Evolutionary conservation across 1,284 basidiomycete genomes (phyloP).

Genomic region (Ustilago tritici): DNA sequence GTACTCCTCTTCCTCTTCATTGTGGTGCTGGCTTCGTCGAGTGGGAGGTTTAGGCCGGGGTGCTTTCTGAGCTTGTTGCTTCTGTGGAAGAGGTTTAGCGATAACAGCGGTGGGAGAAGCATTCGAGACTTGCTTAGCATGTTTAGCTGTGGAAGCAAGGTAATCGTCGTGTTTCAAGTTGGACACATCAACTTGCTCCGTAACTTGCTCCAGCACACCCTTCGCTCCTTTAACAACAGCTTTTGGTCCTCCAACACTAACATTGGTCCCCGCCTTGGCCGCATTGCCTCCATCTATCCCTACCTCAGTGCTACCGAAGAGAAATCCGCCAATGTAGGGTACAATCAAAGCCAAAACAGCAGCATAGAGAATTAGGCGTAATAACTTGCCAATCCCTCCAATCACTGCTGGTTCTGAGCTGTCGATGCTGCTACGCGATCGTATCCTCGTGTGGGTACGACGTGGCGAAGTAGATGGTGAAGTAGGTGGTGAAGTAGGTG

Average conservation of each 20-base stretch:
- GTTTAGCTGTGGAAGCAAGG: neutral
- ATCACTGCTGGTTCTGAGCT: neutral
- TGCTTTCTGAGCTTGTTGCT: neutral
- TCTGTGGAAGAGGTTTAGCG: neutral
- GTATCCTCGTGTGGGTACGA: neutral
- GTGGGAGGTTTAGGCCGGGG: neutral
- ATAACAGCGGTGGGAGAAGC: constrained; percentile 15
- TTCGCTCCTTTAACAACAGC: constrained; percentile 1
- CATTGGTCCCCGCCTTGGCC: neutral
- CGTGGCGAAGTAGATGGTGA: neutral
- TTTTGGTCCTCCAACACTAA: neutral
- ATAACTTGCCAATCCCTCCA: constrained; percentile 14
- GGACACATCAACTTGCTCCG: constrained; percentile 28
- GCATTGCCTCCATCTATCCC: neutral
- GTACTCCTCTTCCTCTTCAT: constrained; percentile 8
- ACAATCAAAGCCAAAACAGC: constrained; percentile 29
- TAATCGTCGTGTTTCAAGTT: constrained; percentile 46
- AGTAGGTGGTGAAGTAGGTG: constrained; percentile 1
- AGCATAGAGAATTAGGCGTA: constrained; percentile 19
- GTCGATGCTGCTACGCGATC: neutral
- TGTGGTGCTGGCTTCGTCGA: constrained; percentile 3
- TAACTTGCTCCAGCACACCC: neutral
- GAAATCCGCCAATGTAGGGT: constrained; percentile 12
- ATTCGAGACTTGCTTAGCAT: constrained; percentile 1
- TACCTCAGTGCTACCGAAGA: neutral